phyloP scores from a whole-genome alignment of 495 filamentous ascomycete species.

The Neurospora sp. region DNA sequence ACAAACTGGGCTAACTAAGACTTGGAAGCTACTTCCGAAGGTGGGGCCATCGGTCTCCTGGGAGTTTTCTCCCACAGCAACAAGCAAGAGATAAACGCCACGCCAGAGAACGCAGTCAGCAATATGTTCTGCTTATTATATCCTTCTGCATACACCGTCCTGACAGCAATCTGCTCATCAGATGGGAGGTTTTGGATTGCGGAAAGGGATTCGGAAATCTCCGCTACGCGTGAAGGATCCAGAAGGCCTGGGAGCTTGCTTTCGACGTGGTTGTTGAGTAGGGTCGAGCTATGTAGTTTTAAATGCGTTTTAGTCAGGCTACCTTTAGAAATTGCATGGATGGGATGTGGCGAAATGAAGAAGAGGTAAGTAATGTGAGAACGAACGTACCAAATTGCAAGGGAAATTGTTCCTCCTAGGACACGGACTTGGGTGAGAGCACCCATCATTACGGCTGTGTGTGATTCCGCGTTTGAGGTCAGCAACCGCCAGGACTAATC shows the following conservation, averaged over 20 bases:
- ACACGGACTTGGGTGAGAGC: slow-evolving; percentile 39
- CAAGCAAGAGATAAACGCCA: background rate
- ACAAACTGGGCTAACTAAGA: background rate
- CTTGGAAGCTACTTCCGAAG: background rate
- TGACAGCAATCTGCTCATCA: background rate
- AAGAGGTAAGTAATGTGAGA: background rate
- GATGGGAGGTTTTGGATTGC: background rate
- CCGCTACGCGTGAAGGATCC: background rate
- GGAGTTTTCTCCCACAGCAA: background rate
- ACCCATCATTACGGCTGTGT: slow-evolving; percentile 22
- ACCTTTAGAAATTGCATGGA: background rate
- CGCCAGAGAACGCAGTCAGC: background rate
- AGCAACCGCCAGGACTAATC: slow-evolving; percentile 23
- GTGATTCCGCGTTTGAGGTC: background rate
- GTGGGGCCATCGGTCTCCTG: background rate
- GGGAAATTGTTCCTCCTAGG: slow-evolving; percentile 39
- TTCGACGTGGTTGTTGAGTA: slow-evolving; percentile 7
- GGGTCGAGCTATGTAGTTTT: background rate
- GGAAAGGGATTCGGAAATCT: slow-evolving; percentile 4
- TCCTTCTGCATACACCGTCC: background rate
- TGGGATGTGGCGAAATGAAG: background rate
- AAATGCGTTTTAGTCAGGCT: background rate
- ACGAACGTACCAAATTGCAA: slow-evolving; percentile 12
- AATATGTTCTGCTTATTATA: slow-evolving; percentile 5
- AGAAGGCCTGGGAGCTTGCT: background rate